These are phyloP conservation scores for Botryosphaeria dothidea DNA, from an alignment of 2,329 filamentous ascomycete species.

Conservation along the genomic window DNA sequence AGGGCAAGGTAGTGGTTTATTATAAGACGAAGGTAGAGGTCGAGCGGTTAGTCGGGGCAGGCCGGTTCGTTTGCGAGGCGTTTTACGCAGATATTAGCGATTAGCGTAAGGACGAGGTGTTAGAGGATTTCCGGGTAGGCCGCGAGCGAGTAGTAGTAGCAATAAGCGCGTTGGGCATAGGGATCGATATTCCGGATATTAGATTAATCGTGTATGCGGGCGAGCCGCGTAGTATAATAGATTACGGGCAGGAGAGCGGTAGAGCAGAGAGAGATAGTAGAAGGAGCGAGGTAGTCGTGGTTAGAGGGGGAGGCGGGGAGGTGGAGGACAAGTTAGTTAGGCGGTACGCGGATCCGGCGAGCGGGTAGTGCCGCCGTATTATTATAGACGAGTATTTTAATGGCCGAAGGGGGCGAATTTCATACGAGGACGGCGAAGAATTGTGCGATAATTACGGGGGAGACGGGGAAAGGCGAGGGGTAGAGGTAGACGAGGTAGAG, in stretches of 20 bases:
- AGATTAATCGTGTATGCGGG: neutral
- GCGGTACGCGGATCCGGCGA: neutral
- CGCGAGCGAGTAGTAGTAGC: neutral
- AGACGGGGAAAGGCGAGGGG: too few species aligned
- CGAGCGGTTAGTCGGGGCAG: neutral
- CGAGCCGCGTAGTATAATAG: neutral
- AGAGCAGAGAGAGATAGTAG: neutral
- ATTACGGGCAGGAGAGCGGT: neutral
- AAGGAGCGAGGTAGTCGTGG: neutral
- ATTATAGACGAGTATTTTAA: neutral
- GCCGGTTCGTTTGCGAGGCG: neutral
- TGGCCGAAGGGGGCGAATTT: neutral
- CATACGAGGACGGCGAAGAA: too few species aligned
- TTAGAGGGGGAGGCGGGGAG: neutral
- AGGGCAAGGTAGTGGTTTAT: neutral
- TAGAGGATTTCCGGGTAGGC: constrained; percentile 7
- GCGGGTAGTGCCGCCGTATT: neutral
- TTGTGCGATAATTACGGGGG: too few species aligned
- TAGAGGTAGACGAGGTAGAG: too few species aligned
- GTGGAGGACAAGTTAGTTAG: neutral
- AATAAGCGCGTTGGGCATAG: neutral
- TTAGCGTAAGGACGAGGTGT: neutral
- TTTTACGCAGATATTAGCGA: neutral
- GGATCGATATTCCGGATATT: neutral
- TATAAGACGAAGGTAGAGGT: neutral